Base-by-base conservation (phyloP, 805 yeast genomes). In the Candida verbasci region DNA sequence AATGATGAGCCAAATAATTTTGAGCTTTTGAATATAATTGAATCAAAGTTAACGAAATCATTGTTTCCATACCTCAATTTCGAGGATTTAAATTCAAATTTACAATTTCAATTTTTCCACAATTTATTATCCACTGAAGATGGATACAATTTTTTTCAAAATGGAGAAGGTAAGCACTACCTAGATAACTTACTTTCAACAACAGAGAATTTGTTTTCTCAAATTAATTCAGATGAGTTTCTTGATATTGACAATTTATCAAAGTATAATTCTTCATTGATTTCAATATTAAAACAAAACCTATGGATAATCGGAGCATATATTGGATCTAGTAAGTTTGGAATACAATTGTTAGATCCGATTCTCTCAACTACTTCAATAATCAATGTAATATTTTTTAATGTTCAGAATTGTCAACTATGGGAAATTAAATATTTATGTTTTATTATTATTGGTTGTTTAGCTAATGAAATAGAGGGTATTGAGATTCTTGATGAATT, bases 221-320 rank as follows among this genome's bases (percentile, higher is more conserved):
- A 32, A 33, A 18, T 32, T 43, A 21, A 37, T 29, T 9, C 40
- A 23, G 55, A 29, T 37, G 60, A 41, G 45, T 51, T 43, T n/a
- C 16, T 40, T 3, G 44, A 41, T 25, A 38, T 37, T 20, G 48
- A 49, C 8, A 40, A 43, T 8, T 37, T 39, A 16, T 53, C 52
- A 6, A 68, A 61, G 15, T 62, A 61, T 4, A 66, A 68, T 6
- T 58, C 60, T 14, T 41, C 65, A 14, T 23, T 63, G 7, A 14
- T 51, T 8, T 35, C 29, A 16, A n/a, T 17, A 3, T 56, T 91
- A 17, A 86, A 86, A 51, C 85, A 89, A 9, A 76, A 82, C 23
- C 49, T 91, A 24, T 91, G 97, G 97, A 80, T 94, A 1, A 68
- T 86, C 23, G 97, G 96, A 0, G 80, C 81, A 48, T n/a, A n/a